Evolutionary conservation across 73 alveolate genomes (phyloP), one percentile per base, ranked within the genome.

Genomic region (Paraurostyla sp.): DNA sequence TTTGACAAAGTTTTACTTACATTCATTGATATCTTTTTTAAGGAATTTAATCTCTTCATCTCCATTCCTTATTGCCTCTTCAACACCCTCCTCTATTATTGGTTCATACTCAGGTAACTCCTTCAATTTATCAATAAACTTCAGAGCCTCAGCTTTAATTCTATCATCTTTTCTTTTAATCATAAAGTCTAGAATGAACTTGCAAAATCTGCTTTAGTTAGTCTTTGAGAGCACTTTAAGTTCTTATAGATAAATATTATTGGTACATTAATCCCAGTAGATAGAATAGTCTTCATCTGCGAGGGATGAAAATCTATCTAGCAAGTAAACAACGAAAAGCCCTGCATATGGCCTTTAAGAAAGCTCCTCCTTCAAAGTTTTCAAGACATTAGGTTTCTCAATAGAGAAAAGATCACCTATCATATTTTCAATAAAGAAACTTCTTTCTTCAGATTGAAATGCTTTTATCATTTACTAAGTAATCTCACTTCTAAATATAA

Each of bases 341-440:
- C 89, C 89, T 0, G 89, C 89, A 38, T 78, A 78, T 15, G 89
- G 89, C n/a, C 22, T 49, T 9, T n/a, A 7, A 9, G 80, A 18
- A 18, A 78, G 62, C n/a, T 78, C 78, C 60, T 49, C 76, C 22
- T 51, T 54, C 11, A 78, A 4, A 20, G 22, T 36, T 20, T 41
- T 52, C 22, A 13, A 27, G 18, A 54, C 80, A 15, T 27, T 15
- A 9, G 49, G 30, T 18, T 52, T 51, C 40, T 78, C 76, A 4
- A 29, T 54, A 7, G 23, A 29, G 9, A 51, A 54, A 0, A 54
- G 46, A 59, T 81, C 82, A 9, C 91, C 91, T 6, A 81, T 81
- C 71, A 81, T 56, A 46, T 81, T 81, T 30, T 81, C 91, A n/a
- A 81, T 46, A 71, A 81, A 81, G 29, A 40, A 81, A 49, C 75